A percentile compares a stretch with the other conserved stretches of the same genome.
Evolutionary conservation across 2,329 filamentous ascomycete genomes (phyloP).

Genomic region (Colletotrichum viniferum): DNA sequence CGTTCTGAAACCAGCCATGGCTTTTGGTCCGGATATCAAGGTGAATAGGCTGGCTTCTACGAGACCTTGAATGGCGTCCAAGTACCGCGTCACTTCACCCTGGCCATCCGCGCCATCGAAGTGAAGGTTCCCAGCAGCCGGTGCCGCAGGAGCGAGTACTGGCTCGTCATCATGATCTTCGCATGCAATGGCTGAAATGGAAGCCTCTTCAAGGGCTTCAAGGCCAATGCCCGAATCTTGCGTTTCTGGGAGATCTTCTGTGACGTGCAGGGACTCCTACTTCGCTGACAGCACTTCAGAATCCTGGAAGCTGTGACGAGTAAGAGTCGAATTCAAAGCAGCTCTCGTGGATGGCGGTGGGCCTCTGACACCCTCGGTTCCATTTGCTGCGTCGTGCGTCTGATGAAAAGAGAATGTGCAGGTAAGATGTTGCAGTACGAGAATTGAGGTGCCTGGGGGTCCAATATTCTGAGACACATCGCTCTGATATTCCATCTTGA

Average conservation of each 20-base stretch:
- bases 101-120: neutral
- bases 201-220: neutral
- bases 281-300: neutral
- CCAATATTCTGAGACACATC: conserved; percentile 33
- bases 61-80: neutral
- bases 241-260: neutral
- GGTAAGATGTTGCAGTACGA: conserved; percentile 26
- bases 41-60: neutral
- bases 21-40: neutral
- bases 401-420: conserved; percentile 8
- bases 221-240: conserved; percentile 3
- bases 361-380: neutral
- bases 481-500: conserved; percentile 41
- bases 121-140: neutral
- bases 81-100: neutral
- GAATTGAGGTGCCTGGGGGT: conserved; percentile 28
- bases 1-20: neutral
- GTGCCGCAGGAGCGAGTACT: neutral
- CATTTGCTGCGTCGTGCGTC: neutral
- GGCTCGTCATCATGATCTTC: neutral
- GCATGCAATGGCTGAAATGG: neutral
- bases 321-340: neutral
- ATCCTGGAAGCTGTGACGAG: neutral
- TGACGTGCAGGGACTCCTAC: neutral
- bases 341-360: neutral